Conservation (phyloP, 1,284 basidiomycete genomes). For the Anthracocystis panici-leucophaei region DNA sequence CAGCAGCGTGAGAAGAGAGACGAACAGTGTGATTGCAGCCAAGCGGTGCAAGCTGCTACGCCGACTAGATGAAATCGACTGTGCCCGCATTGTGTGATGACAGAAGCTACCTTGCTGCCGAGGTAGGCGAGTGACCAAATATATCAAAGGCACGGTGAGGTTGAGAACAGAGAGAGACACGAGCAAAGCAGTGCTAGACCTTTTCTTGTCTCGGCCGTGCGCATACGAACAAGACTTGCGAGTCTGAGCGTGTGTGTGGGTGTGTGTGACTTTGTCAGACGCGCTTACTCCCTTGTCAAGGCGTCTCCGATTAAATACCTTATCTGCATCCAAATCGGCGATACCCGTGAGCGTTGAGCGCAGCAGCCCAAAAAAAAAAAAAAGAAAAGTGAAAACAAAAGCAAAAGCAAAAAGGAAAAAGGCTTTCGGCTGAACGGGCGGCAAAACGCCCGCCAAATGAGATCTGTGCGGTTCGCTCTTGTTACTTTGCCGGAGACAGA, state of each 20-base stretch:
- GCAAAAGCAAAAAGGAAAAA: background rate
- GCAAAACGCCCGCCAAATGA: no score
- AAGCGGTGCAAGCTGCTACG: constrained; percentile 21
- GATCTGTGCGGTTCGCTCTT: background rate
- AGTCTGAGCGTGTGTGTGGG: background rate
- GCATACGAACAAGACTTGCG: background rate
- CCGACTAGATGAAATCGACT: constrained; percentile 22
- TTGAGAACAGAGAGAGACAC: background rate
- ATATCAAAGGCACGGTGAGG: background rate
- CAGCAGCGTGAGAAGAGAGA: constrained; percentile 22
- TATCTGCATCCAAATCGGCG: background rate
- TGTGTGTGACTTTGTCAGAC: constrained; percentile 3
- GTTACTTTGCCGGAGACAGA: background rate
- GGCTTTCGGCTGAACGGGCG: no score
- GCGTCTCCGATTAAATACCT: no score
- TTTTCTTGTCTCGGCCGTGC: background rate
- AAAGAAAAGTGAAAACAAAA: background rate
- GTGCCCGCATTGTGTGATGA: constrained; percentile 27
- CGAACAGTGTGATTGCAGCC: constrained; percentile 21
- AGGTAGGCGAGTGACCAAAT: no score
- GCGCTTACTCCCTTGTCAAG: background rate
- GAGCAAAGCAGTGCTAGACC: no score
- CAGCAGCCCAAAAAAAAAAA: no score
- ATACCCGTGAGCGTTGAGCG: background rate
- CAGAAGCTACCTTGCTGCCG: background rate